Conservation (phyloP, 2,329 filamentous ascomycete species). For the Hortaea sp. region DNA sequence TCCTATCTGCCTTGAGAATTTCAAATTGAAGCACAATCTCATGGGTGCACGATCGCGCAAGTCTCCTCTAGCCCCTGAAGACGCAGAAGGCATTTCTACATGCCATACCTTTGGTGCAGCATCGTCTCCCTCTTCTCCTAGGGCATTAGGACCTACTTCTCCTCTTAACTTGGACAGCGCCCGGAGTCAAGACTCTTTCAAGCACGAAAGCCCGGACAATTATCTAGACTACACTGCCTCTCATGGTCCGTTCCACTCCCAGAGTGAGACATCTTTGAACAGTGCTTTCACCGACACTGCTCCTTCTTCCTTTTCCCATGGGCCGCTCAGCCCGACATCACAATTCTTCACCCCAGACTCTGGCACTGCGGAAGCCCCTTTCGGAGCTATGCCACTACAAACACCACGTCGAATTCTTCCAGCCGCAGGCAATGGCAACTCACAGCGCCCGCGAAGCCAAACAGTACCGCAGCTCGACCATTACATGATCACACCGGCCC, state of each 20-base stretch:
- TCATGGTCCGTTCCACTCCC: conserved; percentile 56
- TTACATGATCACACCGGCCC: conserved; percentile 42
- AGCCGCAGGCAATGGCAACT: conserved; percentile 39
- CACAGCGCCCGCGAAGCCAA: conserved; percentile 73
- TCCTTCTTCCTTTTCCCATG: conserved; percentile 58
- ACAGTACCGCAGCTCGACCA: conserved; percentile 68
- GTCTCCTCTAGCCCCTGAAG: conserved; percentile 50
- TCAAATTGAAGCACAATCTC: conserved; percentile 77
- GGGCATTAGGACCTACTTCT: conserved; percentile 55
- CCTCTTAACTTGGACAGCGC: conserved; percentile 53
- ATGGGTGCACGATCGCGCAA: conserved; percentile 45
- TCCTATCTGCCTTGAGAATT: conserved; percentile 80
- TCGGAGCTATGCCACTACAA: conserved; percentile 45
- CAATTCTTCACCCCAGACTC: conserved; percentile 72
- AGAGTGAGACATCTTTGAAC: conserved; percentile 55
- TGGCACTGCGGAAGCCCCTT: conserved; percentile 52
- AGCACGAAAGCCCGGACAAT: conserved; percentile 46
- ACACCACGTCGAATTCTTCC: conserved; percentile 27
- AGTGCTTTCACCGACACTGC: conserved; percentile 57
- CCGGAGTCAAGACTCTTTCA: conserved; percentile 60
- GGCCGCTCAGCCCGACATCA: conserved; percentile 62
- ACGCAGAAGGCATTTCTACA: conserved; percentile 42
- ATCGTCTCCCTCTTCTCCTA: conserved; percentile 61
- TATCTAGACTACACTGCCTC: conserved; percentile 52
- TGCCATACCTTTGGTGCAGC: no score